These are phyloP conservation scores for Penicillium sp. DNA, from an alignment of 2,329 filamentous ascomycete genomes.

Conservation along the genomic window DNA sequence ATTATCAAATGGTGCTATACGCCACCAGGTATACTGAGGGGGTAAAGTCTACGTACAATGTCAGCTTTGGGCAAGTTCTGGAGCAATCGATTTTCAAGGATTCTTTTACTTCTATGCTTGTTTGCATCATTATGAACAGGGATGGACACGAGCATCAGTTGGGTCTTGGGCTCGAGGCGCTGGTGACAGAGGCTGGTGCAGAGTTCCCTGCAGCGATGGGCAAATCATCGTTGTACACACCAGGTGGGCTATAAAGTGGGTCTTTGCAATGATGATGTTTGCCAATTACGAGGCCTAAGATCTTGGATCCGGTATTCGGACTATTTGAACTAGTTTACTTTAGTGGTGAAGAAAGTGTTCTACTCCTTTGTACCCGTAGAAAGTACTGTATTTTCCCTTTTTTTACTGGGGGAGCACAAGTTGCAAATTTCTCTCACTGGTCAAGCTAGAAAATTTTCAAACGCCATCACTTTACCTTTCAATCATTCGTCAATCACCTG, in stretches of 20 bases:
- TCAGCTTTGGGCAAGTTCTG: neutral
- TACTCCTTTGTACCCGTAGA: too few relatives aligned
- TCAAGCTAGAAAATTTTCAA: conserved; percentile 12
- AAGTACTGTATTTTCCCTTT: too few relatives aligned
- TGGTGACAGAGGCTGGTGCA: conserved; percentile 18
- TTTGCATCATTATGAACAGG: neutral
- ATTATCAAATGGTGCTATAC: conserved; percentile 2
- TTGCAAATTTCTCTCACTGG: neutral
- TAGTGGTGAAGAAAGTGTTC: too few relatives aligned
- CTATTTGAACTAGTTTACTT: neutral
- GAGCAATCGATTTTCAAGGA: neutral
- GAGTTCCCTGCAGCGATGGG: conserved; percentile 17
- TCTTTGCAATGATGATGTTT: conserved; percentile 20
- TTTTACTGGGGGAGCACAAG: too few relatives aligned
- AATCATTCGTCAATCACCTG: conserved; percentile 24
- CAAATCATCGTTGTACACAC: conserved; percentile 30
- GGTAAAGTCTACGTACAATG: neutral
- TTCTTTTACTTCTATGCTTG: too few relatives aligned
- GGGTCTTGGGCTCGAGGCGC: conserved; percentile 11
- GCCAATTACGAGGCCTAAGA: conserved; percentile 20
- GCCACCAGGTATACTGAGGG: neutral
- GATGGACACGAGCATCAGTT: conserved; percentile 6
- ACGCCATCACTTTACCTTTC: conserved; percentile 5
- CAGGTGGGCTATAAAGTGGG: conserved; percentile 23
- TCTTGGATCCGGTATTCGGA: conserved; percentile 1